Evolutionary conservation across 768 basidiomycete genomes (phyloP), one percentile per base, ranked within the genome.

Genomic region (Termitomyces sp.): DNA sequence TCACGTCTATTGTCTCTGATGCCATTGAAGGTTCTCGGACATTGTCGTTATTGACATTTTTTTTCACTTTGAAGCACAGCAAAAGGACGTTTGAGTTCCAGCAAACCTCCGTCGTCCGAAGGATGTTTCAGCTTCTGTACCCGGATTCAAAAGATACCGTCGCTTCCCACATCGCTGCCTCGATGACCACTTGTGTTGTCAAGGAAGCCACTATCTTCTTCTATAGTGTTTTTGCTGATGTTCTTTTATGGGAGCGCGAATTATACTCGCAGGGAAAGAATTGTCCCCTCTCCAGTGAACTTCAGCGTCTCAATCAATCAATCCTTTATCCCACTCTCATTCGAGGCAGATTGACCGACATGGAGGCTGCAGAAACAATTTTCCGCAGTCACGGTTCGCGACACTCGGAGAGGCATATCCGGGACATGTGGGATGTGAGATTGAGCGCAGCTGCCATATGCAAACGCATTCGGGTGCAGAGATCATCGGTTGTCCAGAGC

Each of bases 371-470:
- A 16, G 50, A 52, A 20, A 40, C 25, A 22, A 52, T 52, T 9
- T 42, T 52, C 13, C 39, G 31, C 7, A 39, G 40, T 41, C 11
- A 7, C 9, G 50, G 50, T 32, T 33, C 50, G 13, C 39, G 41
- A 27, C 27, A 32, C 15, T 20, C 32, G 3, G 50, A 52, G 9
- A 29, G 50, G 41, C 39, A 52, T 33, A 41, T 52, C 5, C 25
- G 50, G 16, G 40, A 52, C 16, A 52, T 52, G 50, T 52, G 50
- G 50, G 50, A 52, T 33, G 50, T 52, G 13, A 41, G 50, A 15
- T 33, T 52, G 40, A 25, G 20, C 29, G 50, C 50, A 31, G 50
- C 50, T 32, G 50, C 50, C 11, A 43, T 52, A 33, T 52, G 50
- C 40, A 52, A 52, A 15, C 41, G 41, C 9, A 52, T 52, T 33